Base-by-base conservation (phyloP, 2,329 filamentous ascomycete species). In the Ceratocystis cubensis region DNA sequence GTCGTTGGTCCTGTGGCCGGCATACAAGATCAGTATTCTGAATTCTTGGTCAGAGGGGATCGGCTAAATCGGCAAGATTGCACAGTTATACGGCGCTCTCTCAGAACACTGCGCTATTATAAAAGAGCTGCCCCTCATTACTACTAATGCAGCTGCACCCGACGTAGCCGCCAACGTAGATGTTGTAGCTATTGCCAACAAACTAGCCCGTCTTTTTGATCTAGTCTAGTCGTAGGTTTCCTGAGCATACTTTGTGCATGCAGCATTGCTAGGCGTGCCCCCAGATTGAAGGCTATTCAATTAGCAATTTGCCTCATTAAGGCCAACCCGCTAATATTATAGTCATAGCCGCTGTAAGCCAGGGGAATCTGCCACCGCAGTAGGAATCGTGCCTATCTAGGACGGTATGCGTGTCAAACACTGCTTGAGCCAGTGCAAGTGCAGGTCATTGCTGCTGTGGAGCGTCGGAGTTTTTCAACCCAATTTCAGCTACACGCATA, bases 341-440 rank as follows among this genome's bases (percentile, higher is more conserved):
- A 91, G 72, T 86, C 81, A 74, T 89, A 94, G 28, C 89, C 89
- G 37, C 79, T 80, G 72, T 92, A 91, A 70, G 87, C 86, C 1
- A 82, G 78, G 66, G 85, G 89, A 68, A 93, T 88, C 77, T 94
- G 89, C 88, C 88, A 91, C 79, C 78, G 71, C 89, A 92, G 1
- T 78, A 79, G 0, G 79, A 73, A 5, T 80, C 81, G 72, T 91
- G 86, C 77, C 89, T 88, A 56, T 86, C 80, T 13, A 79, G 76
- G 59, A 75, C 71, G 0, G 82, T 84, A 67, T 82, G 79, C 0
- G 83, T 83, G 70, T 88, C 85, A 72, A 83, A 92, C 3, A 89
- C 86, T 56, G 6, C 30, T 30, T 30, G 30, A 0, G 84, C 87
- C 3, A 91, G 79, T 1, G 85, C 80, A 15, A 91, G 79, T 1